A percentile compares a stretch with the other conserved stretches of the same genome.
Evolutionary conservation across 2,329 filamentous ascomycete genomes (phyloP).

Genomic region (Neofusicoccum kwambonambiense): DNA sequence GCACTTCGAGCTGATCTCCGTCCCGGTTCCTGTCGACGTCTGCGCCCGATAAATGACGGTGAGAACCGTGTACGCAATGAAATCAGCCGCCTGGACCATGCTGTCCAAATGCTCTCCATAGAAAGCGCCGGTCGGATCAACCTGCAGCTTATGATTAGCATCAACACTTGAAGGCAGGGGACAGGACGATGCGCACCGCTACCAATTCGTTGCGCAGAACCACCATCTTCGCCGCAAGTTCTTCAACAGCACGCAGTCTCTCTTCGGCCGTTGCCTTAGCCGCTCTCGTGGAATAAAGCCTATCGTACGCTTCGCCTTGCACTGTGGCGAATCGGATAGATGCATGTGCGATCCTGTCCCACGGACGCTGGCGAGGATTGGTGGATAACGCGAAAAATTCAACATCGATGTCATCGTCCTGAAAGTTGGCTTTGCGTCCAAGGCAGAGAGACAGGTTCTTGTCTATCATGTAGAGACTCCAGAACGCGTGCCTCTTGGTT

Average conservation of each 20-base stretch:
- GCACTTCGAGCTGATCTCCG: slow-evolving; percentile 22
- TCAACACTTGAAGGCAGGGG: no score
- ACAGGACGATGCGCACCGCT: neutral
- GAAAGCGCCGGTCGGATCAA: neutral
- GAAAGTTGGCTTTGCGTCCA: slow-evolving; percentile 36
- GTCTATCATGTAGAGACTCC: slow-evolving; percentile 40
- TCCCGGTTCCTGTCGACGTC: slow-evolving; percentile 14
- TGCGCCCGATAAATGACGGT: slow-evolving; percentile 21
- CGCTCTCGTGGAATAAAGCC: slow-evolving; percentile 26
- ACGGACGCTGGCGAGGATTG: neutral
- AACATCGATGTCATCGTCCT: slow-evolving; percentile 38
- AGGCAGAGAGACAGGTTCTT: slow-evolving; percentile 39
- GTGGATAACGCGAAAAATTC: slow-evolving; percentile 22
- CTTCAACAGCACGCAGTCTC: neutral
- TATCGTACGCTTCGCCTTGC: slow-evolving; percentile 37
- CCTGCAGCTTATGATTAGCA: neutral
- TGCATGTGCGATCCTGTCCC: slow-evolving; percentile 16
- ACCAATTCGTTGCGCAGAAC: neutral
- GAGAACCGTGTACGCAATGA: slow-evolving; percentile 20
- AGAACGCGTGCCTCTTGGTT: slow-evolving; percentile 35
- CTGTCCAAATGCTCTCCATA: neutral
- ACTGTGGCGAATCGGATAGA: slow-evolving; percentile 36
- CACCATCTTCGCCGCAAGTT: neutral
- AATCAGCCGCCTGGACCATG: slow-evolving; percentile 16
- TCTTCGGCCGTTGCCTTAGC: neutral